Evolutionary conservation across 345 rosid genomes (phyloP).

Genomic region (Stellera chamaejasme): DNA sequence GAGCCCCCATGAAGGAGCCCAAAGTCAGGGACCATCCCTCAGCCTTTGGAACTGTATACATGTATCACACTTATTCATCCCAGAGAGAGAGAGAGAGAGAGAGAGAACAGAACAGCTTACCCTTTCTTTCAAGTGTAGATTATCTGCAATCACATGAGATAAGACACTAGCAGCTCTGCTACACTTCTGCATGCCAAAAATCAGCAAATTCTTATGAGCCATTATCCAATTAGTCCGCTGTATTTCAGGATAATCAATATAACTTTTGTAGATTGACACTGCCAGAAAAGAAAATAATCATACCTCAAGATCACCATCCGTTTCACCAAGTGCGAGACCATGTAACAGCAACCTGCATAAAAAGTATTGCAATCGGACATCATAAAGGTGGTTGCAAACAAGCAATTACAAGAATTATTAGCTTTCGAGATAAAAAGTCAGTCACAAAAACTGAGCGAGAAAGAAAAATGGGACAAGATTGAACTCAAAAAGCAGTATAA

Average conservation of each 20-base stretch:
- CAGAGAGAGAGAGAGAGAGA: background rate
- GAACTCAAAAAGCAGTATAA: slow-evolving; percentile 9
- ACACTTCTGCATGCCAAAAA: slow-evolving; percentile 56
- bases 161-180: slow-evolving; percentile 96
- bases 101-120: slow-evolving; percentile 29
- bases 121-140: slow-evolving; percentile 79
- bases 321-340: slow-evolving; percentile 82
- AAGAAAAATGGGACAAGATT: slow-evolving; percentile 1
- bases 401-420: slow-evolving; percentile 1
- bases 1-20: background rate
- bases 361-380: slow-evolving; percentile 4
- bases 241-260: background rate
- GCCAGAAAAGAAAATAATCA: slow-evolving; percentile 5
- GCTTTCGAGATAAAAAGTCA: slow-evolving; percentile 1
- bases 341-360: slow-evolving; percentile 72
- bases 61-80: too few relatives aligned
- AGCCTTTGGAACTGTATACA: too few relatives aligned
- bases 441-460: background rate
- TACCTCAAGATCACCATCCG: slow-evolving; percentile 95
- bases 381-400: too few relatives aligned
- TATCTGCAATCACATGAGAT: slow-evolving; percentile 77
- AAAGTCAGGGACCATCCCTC: background rate
- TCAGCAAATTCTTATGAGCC: slow-evolving; percentile 16
- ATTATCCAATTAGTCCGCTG: background rate
- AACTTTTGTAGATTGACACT: background rate